A percentile compares a stretch with the other conserved stretches of the same genome.
Conservation (phyloP, 1,139 yeast species). For the Saccharomyces hybrid region DNA sequence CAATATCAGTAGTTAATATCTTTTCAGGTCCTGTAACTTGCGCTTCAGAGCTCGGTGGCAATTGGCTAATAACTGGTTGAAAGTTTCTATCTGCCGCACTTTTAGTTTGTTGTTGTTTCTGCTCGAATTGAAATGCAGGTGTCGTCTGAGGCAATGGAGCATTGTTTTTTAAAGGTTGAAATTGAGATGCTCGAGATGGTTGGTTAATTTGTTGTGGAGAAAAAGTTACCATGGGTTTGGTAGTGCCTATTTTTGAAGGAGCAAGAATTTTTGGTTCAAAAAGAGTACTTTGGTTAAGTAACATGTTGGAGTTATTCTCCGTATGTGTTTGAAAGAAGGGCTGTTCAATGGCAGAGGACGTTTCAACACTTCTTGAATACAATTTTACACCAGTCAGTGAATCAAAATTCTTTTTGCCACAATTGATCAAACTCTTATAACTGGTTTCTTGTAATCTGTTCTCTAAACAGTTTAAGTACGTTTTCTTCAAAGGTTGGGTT, state of each 20-base stretch:
- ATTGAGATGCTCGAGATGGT: not conserved
- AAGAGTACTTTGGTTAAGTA: not conserved
- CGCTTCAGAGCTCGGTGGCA: not conserved
- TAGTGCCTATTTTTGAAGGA: not conserved
- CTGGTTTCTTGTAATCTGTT: conserved; percentile 34
- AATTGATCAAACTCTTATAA: conserved; percentile 31
- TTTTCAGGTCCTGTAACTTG: not conserved
- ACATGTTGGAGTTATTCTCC: not conserved
- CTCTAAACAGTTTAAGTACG: conserved; percentile 50
- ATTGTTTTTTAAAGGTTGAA: not conserved
- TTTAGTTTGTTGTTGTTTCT: not conserved
- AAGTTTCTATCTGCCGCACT: not conserved
- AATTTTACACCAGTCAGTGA: not conserved
- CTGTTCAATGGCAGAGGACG: not conserved
- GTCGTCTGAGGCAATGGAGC: not conserved
- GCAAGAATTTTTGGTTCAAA: not conserved
- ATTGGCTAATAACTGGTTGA: not conserved
- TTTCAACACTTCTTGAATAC: not conserved
- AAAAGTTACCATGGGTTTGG: not conserved
- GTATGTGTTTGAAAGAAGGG: not conserved
- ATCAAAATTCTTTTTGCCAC: conserved; percentile 31
- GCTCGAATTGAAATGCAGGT: not conserved
- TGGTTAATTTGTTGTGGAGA: not conserved
- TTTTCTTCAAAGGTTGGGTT: conserved; percentile 43
- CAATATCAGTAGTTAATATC: not conserved